These are phyloP conservation scores for Coccomyxa sp. DNA, from an alignment of 139 green algal genomes.

Conservation along the genomic window DNA sequence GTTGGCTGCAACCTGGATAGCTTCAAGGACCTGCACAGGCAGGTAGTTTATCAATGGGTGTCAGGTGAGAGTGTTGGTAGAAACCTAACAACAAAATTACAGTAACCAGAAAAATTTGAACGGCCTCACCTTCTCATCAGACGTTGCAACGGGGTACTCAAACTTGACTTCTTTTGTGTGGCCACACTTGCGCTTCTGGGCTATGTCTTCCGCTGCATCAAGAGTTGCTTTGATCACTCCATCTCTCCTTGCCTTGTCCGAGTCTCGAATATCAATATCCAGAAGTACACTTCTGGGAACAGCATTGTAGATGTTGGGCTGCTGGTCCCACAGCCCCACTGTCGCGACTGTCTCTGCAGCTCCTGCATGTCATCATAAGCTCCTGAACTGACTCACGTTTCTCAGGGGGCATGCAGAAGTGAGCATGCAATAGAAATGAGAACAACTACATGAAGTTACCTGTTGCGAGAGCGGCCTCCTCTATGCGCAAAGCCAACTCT, in stretches of 20 bases:
- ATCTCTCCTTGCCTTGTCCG: constrained; percentile 57
- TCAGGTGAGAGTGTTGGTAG: too few species aligned
- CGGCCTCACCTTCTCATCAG: constrained; percentile 4
- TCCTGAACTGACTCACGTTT: background rate
- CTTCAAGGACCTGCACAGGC: constrained; percentile 31
- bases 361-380: constrained; percentile 1
- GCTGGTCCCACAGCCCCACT: constrained; percentile 53
- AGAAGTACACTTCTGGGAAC: constrained; percentile 55
- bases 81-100: too few species aligned
- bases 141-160: background rate
- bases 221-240: constrained; percentile 34
- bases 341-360: constrained; percentile 71
- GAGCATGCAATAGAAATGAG: background rate
- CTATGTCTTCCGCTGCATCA: background rate
- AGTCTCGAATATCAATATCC: constrained; percentile 70
- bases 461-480: constrained; percentile 51
- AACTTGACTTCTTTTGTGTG: background rate
- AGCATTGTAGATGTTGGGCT: constrained; percentile 71
- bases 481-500: constrained; percentile 70
- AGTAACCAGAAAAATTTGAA: background rate
- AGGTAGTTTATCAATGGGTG: too few species aligned
- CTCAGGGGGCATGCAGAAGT: background rate
- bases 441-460: background rate
- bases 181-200: background rate
- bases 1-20: constrained; percentile 37